A percentile compares a stretch with the other conserved stretches of the same genome.
phyloP scores from a whole-genome alignment of 768 basidiomycete species.

The Mycena epipterygia region DNA sequence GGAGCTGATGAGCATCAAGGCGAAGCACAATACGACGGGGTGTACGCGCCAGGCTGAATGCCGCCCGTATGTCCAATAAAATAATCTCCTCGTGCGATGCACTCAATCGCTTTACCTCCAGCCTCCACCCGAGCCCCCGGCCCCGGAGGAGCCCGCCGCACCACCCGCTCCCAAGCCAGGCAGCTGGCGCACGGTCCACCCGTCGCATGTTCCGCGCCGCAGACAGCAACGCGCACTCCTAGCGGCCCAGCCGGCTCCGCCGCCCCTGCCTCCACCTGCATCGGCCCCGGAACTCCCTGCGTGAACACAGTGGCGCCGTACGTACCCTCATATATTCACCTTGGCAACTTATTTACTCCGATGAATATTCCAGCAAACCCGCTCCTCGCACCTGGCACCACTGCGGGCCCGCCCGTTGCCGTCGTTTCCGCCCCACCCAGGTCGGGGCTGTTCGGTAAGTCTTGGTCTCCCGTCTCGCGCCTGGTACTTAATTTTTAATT shows the following conservation, averaged over 20 bases:
- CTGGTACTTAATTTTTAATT: no score
- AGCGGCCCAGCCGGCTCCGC: conserved; percentile 41
- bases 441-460: conserved; percentile 17
- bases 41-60: conserved; percentile 67
- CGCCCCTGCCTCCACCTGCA: conserved; percentile 42
- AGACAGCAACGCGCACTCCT: conserved; percentile 41
- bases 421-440: conserved; percentile 6
- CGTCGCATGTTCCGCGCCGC: conserved; percentile 46
- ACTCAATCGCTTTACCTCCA: no score
- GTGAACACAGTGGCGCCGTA: conserved; percentile 73
- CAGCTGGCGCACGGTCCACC: conserved; percentile 67
- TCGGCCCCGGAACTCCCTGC: conserved; percentile 54
- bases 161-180: conserved; percentile 57
- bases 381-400: conserved; percentile 7
- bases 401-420: conserved; percentile 2
- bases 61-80: conserved; percentile 50
- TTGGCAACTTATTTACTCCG: no score
- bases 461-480: no score
- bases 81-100: conserved; percentile 36
- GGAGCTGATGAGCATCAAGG: conserved; percentile 69
- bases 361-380: conserved; percentile 11
- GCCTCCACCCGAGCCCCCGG: neutral
- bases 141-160: conserved; percentile 35
- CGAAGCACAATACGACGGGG: conserved; percentile 70
- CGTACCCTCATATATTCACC: conserved; percentile 26